Conservation (phyloP, 176 grass and related monocot species). For the Triticum timopheevii region DNA sequence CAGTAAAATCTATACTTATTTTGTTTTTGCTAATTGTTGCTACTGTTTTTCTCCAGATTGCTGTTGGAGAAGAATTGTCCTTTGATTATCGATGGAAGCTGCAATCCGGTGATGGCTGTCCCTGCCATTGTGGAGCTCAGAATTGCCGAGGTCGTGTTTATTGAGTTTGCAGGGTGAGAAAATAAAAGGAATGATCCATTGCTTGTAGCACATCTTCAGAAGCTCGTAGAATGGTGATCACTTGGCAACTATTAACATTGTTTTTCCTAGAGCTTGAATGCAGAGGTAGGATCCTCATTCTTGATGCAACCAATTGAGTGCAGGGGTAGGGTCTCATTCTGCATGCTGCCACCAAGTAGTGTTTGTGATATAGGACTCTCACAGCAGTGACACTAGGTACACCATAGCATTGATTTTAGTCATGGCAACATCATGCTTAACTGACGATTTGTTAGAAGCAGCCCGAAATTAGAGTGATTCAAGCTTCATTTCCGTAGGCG, state of each 20-base stretch:
- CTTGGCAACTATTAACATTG: constrained; percentile 9
- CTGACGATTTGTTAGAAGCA: constrained; percentile 45
- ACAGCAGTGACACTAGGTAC: constrained; percentile 47
- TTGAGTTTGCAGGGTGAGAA: constrained; percentile 41
- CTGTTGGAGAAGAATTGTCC: constrained; percentile 64
- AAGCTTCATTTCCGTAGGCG: constrained; percentile 36
- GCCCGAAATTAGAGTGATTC: constrained; percentile 38
- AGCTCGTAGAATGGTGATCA: constrained; percentile 5
- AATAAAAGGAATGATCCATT: constrained; percentile 11
- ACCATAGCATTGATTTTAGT: constrained; percentile 45
- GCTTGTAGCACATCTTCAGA: background rate
- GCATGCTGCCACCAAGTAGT: constrained; percentile 32
- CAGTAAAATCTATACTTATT: background rate
- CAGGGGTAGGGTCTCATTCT: constrained; percentile 31
- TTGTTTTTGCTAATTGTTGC: constrained; percentile 14
- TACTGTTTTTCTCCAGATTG: constrained; percentile 58
- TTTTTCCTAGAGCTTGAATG: constrained; percentile 26
- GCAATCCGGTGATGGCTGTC: constrained; percentile 43
- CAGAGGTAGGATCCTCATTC: constrained; percentile 38
- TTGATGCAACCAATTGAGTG: constrained; percentile 25
- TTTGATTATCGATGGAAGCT: constrained; percentile 78
- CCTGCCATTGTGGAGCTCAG: constrained; percentile 66
- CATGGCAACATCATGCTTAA: constrained; percentile 28
- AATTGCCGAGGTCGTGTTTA: constrained; percentile 78
- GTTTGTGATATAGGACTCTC: constrained; percentile 47